Evolutionary conservation across 192 early-diverging fungal genomes (phyloP).

Genomic region (Coemansia sp.): DNA sequence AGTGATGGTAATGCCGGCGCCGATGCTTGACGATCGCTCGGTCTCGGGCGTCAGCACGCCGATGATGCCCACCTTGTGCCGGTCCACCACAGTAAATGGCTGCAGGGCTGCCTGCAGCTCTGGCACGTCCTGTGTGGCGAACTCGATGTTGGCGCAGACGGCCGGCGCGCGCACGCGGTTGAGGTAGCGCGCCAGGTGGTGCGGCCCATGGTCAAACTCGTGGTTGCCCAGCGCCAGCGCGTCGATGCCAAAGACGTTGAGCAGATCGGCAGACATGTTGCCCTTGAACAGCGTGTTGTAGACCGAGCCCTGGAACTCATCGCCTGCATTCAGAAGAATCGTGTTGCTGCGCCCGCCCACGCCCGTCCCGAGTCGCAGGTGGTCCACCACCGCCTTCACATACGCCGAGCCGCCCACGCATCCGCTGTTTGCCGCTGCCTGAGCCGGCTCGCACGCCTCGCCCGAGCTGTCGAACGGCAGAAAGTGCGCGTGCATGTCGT

Average conservation of each 20-base stretch:
- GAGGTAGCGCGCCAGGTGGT: conserved; percentile 59
- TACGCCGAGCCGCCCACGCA: conserved; percentile 71
- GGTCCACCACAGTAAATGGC: conserved; percentile 69
- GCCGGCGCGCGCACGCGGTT: conserved; percentile 63
- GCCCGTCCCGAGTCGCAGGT: conserved; percentile 49
- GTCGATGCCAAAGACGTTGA: conserved; percentile 68
- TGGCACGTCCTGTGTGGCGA: conserved; percentile 33
- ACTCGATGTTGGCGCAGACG: conserved; percentile 69
- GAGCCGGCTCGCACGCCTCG: conserved; percentile 44
- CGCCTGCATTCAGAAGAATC: conserved; percentile 75
- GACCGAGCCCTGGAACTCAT: conserved; percentile 65
- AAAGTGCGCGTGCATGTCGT: conserved; percentile 60
- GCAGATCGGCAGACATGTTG: conserved; percentile 56
- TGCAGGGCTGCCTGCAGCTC: conserved; percentile 59
- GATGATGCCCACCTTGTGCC: conserved; percentile 69
- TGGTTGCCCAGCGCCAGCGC: conserved; percentile 66
- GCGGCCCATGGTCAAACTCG: conserved; percentile 72
- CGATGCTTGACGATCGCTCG: conserved; percentile 58
- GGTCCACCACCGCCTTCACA: conserved; percentile 63
- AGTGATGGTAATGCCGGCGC: conserved; percentile 50
- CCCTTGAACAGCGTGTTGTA: conserved; percentile 70
- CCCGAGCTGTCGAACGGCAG: conserved; percentile 52
- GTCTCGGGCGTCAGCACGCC: conserved; percentile 67
- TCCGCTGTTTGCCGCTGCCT: conserved; percentile 1
- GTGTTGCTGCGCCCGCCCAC: conserved; percentile 37